Base-by-base conservation (phyloP, 805 yeast genomes). In the Metschnikowia noctiluminum region DNA sequence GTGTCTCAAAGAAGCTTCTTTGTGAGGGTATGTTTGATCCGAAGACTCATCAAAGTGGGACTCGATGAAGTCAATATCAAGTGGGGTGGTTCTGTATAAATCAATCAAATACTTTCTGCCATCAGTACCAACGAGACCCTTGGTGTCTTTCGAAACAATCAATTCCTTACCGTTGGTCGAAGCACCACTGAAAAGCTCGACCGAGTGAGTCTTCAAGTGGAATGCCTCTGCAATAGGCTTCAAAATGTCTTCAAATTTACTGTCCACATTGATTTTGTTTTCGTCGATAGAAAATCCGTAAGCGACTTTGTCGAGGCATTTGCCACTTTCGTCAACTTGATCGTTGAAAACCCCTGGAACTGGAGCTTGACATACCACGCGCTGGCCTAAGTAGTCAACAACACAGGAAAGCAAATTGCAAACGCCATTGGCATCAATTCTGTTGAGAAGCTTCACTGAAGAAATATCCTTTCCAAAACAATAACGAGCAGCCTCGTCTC, bases 281-380 rank as follows among this genome's bases (percentile, higher is more conserved):
- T 71, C 73, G 49, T 79, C 86, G 50, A 87, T 89, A 40, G 85
- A 80, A 43, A 74, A 77, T 46, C 98, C 98, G 62, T 91, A 89
- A 9, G 74, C 76, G 43, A 89, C 87, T 60, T 78, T 80, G 43
- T 54, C 59, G 21, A 53, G 34, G 3, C 56, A 45, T 21, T 55
- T 45, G 6, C 59, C 58, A 12, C 52, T 46, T 2, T 41, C 52
- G 36, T 55, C 59, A 14, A 42, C 35, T 28, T 75, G 63, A 31
- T 59, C 62, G 46, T 79, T 73, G 65, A 87, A 84, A 48, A 87
- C 81, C 51, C 98, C 98, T 13, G 99, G 99, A 39, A 92, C 96
- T 11, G 97, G 96, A 12, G 96, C 88, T 71, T 92, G 98, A 65
- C 96, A 89, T 35, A 92, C 78, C 35, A 92, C 74, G 65, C 98